Base-by-base conservation (phyloP, 495 filamentous ascomycete species). In the Lichenothelia convexa region DNA sequence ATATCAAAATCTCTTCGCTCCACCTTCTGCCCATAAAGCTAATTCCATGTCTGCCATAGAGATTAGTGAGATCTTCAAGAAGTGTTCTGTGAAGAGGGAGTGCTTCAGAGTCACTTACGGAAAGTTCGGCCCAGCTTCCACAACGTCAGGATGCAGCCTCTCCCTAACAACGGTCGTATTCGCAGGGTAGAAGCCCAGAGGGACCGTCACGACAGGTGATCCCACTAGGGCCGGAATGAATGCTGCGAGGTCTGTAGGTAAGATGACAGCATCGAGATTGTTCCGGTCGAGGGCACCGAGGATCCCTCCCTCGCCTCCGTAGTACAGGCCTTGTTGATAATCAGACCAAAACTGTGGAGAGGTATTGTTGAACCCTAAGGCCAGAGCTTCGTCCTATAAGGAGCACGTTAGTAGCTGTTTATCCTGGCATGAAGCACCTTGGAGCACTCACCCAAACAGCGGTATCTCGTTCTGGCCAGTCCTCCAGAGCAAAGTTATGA, bases 21-120 rank as follows among this genome's bases (percentile, higher is more conserved):
- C 62, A 80, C 29, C 58, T 60, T 1, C 36, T 32, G 0, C 71
- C 75, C 35, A 73, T 44, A 50, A 80, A 78, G 22, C 61, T 61
- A 21, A 78, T 47, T 1, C 73, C 71, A 41, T 74, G 71, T 5
- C 57, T 54, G 19, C 7, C 1, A 22, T 12, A 16, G 11, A 11
- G 1, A 13, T 1, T 11, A 13, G 1, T 1, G 24, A n/a, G 13
- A 33, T 32, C 8, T 15, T 26, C 15, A 18, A 32, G n/a, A 8
- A 9, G 23, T 23, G 8, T 13, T 32, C 7, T 18, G n/a, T 33
- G 11, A n/a, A 9, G 26, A 12, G 2, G 8, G 8, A 15, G 7
- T 23, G 1, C 8, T 7, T 4, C 36, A 9, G 16, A 33, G 31
- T 33, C 31, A 42, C 50, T 40, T 38, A 50, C 20, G 68, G 69